Evolutionary conservation across 2,329 filamentous ascomycete genomes (phyloP).

Genomic region (Fusarium nodosum): DNA sequence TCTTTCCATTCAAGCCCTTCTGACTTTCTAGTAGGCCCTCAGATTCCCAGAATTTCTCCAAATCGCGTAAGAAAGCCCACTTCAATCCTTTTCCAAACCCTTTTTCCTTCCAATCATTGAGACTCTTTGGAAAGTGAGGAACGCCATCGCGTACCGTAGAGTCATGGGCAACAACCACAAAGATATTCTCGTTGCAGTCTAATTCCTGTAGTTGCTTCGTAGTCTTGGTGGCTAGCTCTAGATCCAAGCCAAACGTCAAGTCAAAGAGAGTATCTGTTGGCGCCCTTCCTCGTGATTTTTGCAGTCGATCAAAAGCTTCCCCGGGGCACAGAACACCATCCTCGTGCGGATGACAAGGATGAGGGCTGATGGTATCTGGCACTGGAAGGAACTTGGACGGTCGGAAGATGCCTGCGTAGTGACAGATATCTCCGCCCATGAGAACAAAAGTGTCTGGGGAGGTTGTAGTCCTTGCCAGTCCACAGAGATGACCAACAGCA

Average conservation of each 20-base stretch:
- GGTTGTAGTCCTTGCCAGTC: conserved; percentile 55
- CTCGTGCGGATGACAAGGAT: conserved; percentile 32
- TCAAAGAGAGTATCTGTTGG: conserved; percentile 37
- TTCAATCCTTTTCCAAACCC: conserved; percentile 34
- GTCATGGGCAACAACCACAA: conserved; percentile 42
- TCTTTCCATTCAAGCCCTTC: neutral
- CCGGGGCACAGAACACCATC: conserved; percentile 31
- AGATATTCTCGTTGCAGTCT: conserved; percentile 41
- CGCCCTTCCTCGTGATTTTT: conserved; percentile 39
- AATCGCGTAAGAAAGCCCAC: conserved; percentile 41
- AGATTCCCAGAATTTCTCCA: conserved; percentile 38
- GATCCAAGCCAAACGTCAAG: conserved; percentile 40
- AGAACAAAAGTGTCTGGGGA: conserved; percentile 57
- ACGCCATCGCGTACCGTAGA: conserved; percentile 42
- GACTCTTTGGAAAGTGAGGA: conserved; percentile 38
- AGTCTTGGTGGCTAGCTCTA: conserved; percentile 33
- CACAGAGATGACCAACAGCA: conserved; percentile 58
- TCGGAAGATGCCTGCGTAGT: conserved; percentile 56
- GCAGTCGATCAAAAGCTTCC: conserved; percentile 31
- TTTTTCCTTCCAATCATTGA: conserved; percentile 41
- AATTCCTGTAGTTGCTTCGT: conserved; percentile 35
- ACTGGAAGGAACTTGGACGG: conserved; percentile 54
- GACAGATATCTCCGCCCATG: conserved; percentile 59
- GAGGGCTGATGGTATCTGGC: conserved; percentile 48
- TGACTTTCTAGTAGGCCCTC: conserved; percentile 21